A percentile compares a stretch with the other conserved stretches of the same genome.
Evolutionary conservation across 2,329 filamentous ascomycete genomes (phyloP).

Genomic region (Daldinia eschscholtzii): DNA sequence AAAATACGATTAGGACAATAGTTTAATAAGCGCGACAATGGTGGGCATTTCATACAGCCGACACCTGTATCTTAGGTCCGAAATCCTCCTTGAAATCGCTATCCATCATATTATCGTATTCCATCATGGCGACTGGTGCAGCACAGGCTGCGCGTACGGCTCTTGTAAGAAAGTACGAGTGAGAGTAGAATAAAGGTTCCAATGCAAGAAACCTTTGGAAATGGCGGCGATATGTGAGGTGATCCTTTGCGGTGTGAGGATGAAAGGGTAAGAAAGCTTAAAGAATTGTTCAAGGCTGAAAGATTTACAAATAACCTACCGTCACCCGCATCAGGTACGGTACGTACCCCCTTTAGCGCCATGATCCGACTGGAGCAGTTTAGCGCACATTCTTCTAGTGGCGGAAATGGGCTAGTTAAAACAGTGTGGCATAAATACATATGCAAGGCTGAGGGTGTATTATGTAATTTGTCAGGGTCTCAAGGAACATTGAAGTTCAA

Average conservation of each 20-base stretch:
- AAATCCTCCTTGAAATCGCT: slow-evolving; percentile 67
- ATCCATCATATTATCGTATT: slow-evolving; percentile 73
- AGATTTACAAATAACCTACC: slow-evolving; percentile 16
- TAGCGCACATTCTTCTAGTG: background rate
- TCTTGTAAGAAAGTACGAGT: background rate
- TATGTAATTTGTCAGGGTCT: background rate
- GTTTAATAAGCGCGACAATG: slow-evolving; percentile 8
- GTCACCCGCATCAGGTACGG: background rate
- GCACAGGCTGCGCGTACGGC: slow-evolving; percentile 15
- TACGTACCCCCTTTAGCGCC: background rate
- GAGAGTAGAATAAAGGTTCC: background rate
- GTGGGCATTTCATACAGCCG: slow-evolving; percentile 60
- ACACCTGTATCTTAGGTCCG: slow-evolving; percentile 66
- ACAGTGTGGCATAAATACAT: slow-evolving; percentile 3
- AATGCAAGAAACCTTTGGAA: slow-evolving; percentile 3
- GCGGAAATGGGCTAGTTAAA: background rate
- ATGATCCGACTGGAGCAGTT: background rate
- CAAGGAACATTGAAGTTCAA: background rate
- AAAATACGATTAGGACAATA: slow-evolving; percentile 43
- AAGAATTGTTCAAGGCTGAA: slow-evolving; percentile 32
- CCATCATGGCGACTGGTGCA: slow-evolving; percentile 56
- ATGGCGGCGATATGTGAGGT: background rate
- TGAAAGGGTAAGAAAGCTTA: slow-evolving; percentile 22
- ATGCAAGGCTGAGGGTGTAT: slow-evolving; percentile 20
- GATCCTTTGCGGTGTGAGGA: slow-evolving; percentile 8